Conservation (phyloP, 2,329 filamentous ascomycete genomes). For the Diaporthe citri region DNA sequence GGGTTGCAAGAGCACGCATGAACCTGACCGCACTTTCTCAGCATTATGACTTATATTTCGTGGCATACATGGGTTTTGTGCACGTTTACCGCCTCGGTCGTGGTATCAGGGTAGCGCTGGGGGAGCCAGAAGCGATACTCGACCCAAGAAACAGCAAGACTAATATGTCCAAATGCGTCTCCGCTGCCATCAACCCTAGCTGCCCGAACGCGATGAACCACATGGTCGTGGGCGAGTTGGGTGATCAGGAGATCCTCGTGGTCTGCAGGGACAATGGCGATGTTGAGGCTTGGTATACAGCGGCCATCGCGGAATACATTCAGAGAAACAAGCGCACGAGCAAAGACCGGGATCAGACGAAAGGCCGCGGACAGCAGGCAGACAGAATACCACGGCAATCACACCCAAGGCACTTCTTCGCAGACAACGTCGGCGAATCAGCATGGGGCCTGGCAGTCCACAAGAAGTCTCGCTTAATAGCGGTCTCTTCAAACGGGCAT, state of each 20-base stretch:
- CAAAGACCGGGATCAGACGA: neutral
- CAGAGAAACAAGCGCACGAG: slow-evolving; percentile 41
- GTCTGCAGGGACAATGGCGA: slow-evolving; percentile 82
- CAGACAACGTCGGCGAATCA: slow-evolving; percentile 79
- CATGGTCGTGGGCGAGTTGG: slow-evolving; percentile 76
- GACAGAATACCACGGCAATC: neutral
- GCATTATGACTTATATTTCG: slow-evolving; percentile 72
- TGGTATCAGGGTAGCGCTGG: slow-evolving; percentile 61
- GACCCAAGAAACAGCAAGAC: slow-evolving; percentile 30
- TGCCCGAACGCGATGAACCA: slow-evolving; percentile 76
- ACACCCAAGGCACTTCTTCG: slow-evolving; percentile 70
- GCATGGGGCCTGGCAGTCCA: slow-evolving; percentile 94
- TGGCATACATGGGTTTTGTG: slow-evolving; percentile 68
- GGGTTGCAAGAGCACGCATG: slow-evolving; percentile 54
- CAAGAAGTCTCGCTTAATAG: slow-evolving; percentile 83
- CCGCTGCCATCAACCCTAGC: slow-evolving; percentile 46
- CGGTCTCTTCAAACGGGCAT: slow-evolving; percentile 81
- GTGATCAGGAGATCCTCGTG: slow-evolving; percentile 76
- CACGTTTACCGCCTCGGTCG: slow-evolving; percentile 67
- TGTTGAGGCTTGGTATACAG: slow-evolving; percentile 77
- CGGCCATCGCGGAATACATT: slow-evolving; percentile 61
- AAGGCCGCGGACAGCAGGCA: neutral
- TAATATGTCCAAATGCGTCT: slow-evolving; percentile 29
- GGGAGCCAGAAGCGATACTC: slow-evolving; percentile 64
- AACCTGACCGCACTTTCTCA: slow-evolving; percentile 72